These are phyloP conservation scores for Botryotinia globosa DNA, from an alignment of 2,329 filamentous ascomycete species.

Conservation along the genomic window DNA sequence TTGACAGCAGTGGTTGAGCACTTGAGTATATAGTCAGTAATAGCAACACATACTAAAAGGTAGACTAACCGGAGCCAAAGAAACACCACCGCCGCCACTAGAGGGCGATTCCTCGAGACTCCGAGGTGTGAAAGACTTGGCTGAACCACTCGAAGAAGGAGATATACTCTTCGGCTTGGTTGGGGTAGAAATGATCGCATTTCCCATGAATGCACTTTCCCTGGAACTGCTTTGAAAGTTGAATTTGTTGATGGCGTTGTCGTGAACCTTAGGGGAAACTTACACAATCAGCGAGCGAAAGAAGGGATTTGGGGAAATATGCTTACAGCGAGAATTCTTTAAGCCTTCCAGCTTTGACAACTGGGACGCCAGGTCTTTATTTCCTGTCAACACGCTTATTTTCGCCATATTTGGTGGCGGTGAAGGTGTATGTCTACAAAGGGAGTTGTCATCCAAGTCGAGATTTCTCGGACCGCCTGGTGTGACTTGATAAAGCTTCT, in stretches of 20 bases:
- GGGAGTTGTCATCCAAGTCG: conserved; percentile 9
- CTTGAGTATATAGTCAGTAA: not conserved
- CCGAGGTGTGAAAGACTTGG: not conserved
- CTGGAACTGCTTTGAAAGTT: not conserved
- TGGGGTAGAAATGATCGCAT: not conserved
- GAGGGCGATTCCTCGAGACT: not conserved
- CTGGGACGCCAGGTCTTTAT: not conserved
- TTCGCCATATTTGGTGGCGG: not conserved
- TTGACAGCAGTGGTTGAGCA: not conserved
- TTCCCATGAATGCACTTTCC: not conserved
- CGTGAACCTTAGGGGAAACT: not conserved
- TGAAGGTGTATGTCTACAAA: not conserved
- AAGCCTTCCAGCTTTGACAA: not conserved
- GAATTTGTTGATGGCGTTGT: not conserved
- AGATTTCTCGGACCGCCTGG: conserved; percentile 11
- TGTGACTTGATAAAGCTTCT: conserved; percentile 2
- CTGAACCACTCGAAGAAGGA: conserved; percentile 1
- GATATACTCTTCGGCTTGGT: not conserved
- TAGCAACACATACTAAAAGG: not conserved
- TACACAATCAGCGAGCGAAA: not conserved
- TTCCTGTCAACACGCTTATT: not conserved
- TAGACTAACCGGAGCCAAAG: not conserved
- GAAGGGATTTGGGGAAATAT: not conserved
- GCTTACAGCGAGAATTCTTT: not conserved
- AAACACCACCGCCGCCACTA: not conserved